Conservation (phyloP, 208 protist species). For the Phytomonas francai region DNA sequence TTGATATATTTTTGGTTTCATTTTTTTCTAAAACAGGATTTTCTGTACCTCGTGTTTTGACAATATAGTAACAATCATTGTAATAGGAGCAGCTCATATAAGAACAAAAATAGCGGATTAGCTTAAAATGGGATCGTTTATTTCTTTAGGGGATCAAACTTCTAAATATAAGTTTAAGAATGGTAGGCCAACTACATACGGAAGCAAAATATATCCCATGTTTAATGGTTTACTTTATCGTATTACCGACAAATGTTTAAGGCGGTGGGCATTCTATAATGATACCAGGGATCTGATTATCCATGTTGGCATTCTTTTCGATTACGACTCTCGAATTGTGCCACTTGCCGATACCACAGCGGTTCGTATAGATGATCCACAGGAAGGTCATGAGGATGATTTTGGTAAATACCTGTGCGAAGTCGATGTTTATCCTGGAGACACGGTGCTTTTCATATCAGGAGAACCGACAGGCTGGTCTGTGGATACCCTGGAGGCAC, state of each 20-base stretch:
- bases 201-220: conserved; percentile 46
- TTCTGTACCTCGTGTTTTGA: neutral
- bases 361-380: conserved; percentile 70
- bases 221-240: conserved; percentile 68
- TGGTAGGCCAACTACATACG: conserved; percentile 48
- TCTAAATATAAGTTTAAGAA: conserved; percentile 31
- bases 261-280: conserved; percentile 77
- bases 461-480: conserved; percentile 64
- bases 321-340: conserved; percentile 72
- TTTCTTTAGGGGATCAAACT: conserved; percentile 9
- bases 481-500: conserved; percentile 75
- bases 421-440: conserved; percentile 54
- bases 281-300: conserved; percentile 60
- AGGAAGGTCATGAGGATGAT: conserved; percentile 66
- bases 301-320: conserved; percentile 76
- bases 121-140: conserved; percentile 12
- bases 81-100: neutral
- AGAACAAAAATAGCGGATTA: neutral
- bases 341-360: conserved; percentile 60
- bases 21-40: neutral
- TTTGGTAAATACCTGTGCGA: conserved; percentile 73
- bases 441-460: conserved; percentile 70
- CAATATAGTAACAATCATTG: conserved; percentile 4
- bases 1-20: conserved; percentile 10
- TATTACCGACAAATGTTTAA: conserved; percentile 40